Percentiles rank a stretch among this genome's conserved stretches.
Conservation (phyloP, 345 rosid genomes). For the Draba incana region DNA sequence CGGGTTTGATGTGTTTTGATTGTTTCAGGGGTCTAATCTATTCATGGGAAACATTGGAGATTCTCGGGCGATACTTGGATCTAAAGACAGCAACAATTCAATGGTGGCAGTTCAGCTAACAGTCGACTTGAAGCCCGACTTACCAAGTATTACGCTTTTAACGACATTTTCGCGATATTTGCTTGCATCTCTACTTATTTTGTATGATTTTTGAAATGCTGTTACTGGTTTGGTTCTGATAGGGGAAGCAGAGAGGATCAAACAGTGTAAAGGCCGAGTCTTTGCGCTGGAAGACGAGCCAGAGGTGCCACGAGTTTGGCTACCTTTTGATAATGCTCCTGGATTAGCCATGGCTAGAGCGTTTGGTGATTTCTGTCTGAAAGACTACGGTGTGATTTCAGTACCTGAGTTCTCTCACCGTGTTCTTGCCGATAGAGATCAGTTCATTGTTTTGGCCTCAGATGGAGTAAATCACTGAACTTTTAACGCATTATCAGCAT, state of each 20-base stretch:
- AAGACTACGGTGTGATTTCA: constrained; percentile 97
- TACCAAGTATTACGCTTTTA: constrained; percentile 74
- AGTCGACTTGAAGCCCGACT: constrained; percentile 96
- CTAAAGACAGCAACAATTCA: constrained; percentile 73
- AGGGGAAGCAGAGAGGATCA: constrained; percentile 99
- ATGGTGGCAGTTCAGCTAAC: constrained; percentile 92
- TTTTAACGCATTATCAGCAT: background rate
- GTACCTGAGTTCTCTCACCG: constrained; percentile 93
- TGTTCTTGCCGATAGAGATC: constrained; percentile 80
- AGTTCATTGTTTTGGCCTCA: constrained; percentile 94
- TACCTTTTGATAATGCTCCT: constrained; percentile 99
- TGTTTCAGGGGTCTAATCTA: constrained; percentile 79
- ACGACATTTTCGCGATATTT: constrained; percentile 1
- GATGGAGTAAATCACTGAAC: constrained; percentile 73
- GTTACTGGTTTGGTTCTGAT: constrained; percentile 25
- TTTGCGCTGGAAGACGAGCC: constrained; percentile 99
- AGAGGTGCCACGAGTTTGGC: constrained; percentile 96
- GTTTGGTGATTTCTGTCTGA: constrained; percentile 97
- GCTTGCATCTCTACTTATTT: background rate
- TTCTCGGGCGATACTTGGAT: constrained; percentile 96
- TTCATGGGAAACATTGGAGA: constrained; percentile 98
- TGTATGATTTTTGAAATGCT: constrained; percentile 8
- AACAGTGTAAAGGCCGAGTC: constrained; percentile 93
- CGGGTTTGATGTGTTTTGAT: constrained; percentile 30
- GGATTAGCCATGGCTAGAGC: constrained; percentile 99